These are phyloP conservation scores for Oxytropis ochrocephala DNA, from an alignment of 306 rosid genomes.

Conservation along the genomic window DNA sequence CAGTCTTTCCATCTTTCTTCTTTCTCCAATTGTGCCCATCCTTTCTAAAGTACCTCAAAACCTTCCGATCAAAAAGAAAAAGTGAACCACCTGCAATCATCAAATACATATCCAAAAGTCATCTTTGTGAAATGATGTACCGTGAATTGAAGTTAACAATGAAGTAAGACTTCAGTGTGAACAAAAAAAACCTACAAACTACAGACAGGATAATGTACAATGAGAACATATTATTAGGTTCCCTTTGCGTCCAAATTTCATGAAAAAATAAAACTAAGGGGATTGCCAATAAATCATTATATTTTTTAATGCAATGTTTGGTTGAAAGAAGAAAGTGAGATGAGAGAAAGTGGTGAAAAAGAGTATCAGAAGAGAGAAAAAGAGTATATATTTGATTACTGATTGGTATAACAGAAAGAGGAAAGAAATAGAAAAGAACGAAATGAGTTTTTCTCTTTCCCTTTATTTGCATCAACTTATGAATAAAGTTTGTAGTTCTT, in stretches of 20 bases:
- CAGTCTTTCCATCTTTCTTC: conserved; percentile 88
- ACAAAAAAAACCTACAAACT: not conserved
- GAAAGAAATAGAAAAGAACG: too few species aligned
- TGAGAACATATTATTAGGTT: not conserved
- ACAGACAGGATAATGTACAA: not conserved
- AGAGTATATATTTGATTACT: too few species aligned
- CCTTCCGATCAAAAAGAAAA: conserved; percentile 81
- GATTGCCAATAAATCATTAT: conserved; percentile 30
- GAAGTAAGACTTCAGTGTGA: conserved; percentile 10
- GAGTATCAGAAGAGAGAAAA: too few species aligned
- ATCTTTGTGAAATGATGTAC: not conserved
- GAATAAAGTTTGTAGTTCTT: too few species aligned
- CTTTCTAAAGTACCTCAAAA: conserved; percentile 83
- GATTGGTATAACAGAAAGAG: too few species aligned
- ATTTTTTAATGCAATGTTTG: not conserved
- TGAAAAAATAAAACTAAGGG: not conserved
- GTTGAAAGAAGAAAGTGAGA: too few species aligned
- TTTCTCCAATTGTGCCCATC: conserved; percentile 94
- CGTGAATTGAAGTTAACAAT: conserved; percentile 2
- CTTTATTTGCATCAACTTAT: too few species aligned
- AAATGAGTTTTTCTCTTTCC: too few species aligned
- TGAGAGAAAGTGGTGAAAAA: too few species aligned
- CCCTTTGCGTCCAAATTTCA: not conserved
- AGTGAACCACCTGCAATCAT: conserved; percentile 77
- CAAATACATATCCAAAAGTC: conserved; percentile 25